phyloP scores from a whole-genome alignment of 164 flowering plant species.

The Pachysandra terminalis region DNA sequence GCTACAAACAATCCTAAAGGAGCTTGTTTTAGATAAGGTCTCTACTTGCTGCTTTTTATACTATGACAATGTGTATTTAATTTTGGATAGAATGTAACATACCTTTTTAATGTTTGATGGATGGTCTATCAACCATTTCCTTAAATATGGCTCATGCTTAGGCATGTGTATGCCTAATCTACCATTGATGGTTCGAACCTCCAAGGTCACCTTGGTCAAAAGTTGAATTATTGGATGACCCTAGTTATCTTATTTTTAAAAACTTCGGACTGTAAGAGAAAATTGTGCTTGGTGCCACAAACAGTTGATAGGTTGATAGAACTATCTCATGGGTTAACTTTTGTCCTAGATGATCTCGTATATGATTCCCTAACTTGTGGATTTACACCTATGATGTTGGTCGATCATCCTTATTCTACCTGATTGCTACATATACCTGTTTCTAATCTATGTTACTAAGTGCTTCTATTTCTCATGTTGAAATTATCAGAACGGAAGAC shows the following conservation, averaged over 20 bases:
- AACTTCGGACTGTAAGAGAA: constrained; percentile 17
- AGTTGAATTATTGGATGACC: constrained; percentile 36
- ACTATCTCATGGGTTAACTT: background rate
- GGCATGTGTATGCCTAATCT: background rate
- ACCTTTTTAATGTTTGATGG: background rate
- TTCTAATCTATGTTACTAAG: background rate
- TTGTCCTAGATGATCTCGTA: background rate
- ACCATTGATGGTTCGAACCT: background rate
- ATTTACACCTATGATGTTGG: constrained; percentile 50
- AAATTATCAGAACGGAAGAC: constrained; percentile 68
- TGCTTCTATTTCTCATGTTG: constrained; percentile 7
- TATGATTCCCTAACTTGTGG: constrained; percentile 6
- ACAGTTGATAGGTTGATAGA: background rate
- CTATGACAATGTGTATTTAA: no score
- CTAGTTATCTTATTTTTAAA: constrained; percentile 17
- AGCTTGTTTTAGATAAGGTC: constrained; percentile 80
- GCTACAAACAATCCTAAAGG: constrained; percentile 54
- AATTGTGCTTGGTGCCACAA: background rate
- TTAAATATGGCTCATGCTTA: background rate
- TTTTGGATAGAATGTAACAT: no score
- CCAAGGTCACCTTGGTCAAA: background rate
- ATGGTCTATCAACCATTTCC: no score
- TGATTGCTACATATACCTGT: background rate
- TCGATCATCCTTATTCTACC: background rate
- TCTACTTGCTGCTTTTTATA: background rate